Evolutionary conservation across 345 rosid species (phyloP), one percentile per base, ranked within the genome.

Genomic region (Firmiana major): DNA sequence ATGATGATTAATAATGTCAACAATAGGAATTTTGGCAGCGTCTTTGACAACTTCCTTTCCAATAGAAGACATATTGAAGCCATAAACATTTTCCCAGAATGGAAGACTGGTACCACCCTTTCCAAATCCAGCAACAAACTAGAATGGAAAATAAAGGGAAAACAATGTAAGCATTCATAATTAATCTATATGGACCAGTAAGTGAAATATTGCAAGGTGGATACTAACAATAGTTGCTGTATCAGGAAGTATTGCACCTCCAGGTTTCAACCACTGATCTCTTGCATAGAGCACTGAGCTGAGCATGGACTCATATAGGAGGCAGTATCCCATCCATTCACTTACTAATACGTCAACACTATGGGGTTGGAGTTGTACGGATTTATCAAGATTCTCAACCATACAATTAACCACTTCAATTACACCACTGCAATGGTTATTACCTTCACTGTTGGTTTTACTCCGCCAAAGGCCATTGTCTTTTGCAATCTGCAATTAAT

Each of bases 321-420:
- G 81, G 88, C 99, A 93, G 78, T 96, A 96, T 77, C 99, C 98
- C 99, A 96, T 96, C 99, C 99, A 96, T 83, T 96, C 99, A 74
- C 98, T 96, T 78, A 93, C 83, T 77, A 93, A 80, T 63, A 93
- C 86, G 83, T 96, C 99, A 69, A 89, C 81, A 75, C 90, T 89
- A 13, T 85, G 90, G 15, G 93, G 93, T 85, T 93, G 88, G 72
- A 94, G 89, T 78, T 85, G 71, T 65, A 87, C 71, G 42, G 83
- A 77, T 40, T 86, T 87, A 49, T 86, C 94, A 46, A 94, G 81
- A 81, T 89, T 92, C 83, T 94, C 97, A 80, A 91, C 95, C 98
- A 94, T 94, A 24, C 92, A 78, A 58, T 92, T 87, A 78, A 91
- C 94, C 45, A 96, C 97, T 85, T 93, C 94, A 71, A 96, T 83